Percentiles rank a stretch among this genome's conserved stretches.
phyloP scores from a whole-genome alignment of 2,329 filamentous ascomycete genomes.

The Zymoseptoria ardabiliae region DNA sequence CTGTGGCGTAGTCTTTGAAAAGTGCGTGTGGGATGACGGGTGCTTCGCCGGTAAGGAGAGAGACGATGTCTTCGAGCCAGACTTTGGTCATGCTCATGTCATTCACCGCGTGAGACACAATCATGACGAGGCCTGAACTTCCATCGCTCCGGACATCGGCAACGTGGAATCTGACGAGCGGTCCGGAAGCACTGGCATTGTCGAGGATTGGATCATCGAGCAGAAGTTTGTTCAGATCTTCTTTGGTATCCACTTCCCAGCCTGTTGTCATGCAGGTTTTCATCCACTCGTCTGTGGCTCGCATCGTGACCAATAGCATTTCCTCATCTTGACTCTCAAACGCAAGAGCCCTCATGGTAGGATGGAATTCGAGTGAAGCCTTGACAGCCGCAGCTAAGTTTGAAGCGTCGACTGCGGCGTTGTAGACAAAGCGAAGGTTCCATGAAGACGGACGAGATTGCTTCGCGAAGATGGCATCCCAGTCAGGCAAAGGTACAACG shows the following conservation, averaged over 20 bases:
- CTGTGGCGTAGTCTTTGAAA: constrained; percentile 28
- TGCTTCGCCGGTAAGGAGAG: constrained; percentile 21
- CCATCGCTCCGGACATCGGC: constrained; percentile 22
- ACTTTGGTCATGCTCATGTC: constrained; percentile 31
- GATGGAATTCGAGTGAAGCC: constrained; percentile 24
- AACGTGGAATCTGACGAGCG: constrained; percentile 25
- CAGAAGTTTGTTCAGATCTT: constrained; percentile 23
- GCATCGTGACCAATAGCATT: constrained; percentile 24
- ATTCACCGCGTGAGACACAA: constrained; percentile 26
- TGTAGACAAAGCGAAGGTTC: constrained; percentile 28
- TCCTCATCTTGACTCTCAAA: constrained; percentile 20
- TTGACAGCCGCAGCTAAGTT: constrained; percentile 23
- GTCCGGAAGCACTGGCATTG: constrained; percentile 24
- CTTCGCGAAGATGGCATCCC: constrained; percentile 28
- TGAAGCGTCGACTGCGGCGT: constrained; percentile 16
- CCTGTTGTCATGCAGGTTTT: constrained; percentile 24
- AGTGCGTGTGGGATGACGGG: constrained; percentile 22
- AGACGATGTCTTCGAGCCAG: constrained; percentile 27
- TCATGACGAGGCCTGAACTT: constrained; percentile 24
- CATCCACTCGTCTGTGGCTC: constrained; percentile 22
- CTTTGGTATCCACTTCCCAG: constrained; percentile 24
- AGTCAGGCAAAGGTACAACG: constrained; percentile 27
- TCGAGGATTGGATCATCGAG: constrained; percentile 25
- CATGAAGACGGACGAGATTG: constrained; percentile 24
- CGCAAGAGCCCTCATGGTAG: constrained; percentile 25